Percentiles rank a stretch among this genome's conserved stretches.
phyloP scores from a whole-genome alignment of 2,329 filamentous ascomycete species.

The Cytospora mali region DNA sequence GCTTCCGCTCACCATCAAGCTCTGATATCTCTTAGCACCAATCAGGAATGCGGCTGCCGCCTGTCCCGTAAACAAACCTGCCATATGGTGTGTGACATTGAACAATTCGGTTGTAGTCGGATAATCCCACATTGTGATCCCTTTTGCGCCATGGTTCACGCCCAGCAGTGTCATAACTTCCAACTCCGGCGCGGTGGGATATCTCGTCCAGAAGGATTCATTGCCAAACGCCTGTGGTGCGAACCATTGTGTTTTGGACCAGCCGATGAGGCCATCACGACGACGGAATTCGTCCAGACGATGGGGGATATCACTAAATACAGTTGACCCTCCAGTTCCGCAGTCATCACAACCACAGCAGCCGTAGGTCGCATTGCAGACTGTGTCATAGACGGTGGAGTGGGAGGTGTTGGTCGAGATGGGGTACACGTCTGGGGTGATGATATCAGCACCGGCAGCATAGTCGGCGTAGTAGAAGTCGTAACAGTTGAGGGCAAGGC shows the following conservation, averaged over 20 bases:
- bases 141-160: constrained; percentile 54
- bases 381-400: constrained; percentile 47
- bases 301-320: constrained; percentile 46
- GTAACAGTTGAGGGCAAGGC: constrained; percentile 53
- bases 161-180: constrained; percentile 50
- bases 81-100: constrained; percentile 41
- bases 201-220: constrained; percentile 49
- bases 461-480: constrained; percentile 57
- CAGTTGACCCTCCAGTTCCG: constrained; percentile 35
- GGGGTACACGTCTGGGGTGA: constrained; percentile 51
- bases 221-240: constrained; percentile 54
- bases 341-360: constrained; percentile 57
- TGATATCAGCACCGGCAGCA: constrained; percentile 51
- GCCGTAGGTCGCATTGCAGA: constrained; percentile 54
- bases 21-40: constrained; percentile 34
- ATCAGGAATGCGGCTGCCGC: constrained; percentile 43
- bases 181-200: constrained; percentile 48
- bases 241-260: constrained; percentile 50
- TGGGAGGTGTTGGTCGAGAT: constrained; percentile 50
- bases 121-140: constrained; percentile 52
- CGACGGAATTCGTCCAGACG: constrained; percentile 45
- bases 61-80: constrained; percentile 40
- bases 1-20: constrained; percentile 32
- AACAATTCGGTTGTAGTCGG: constrained; percentile 42
- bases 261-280: constrained; percentile 45